These are phyloP conservation scores for Ceriops zippeliana DNA, from an alignment of 345 rosid genomes.

Conservation along the genomic window DNA sequence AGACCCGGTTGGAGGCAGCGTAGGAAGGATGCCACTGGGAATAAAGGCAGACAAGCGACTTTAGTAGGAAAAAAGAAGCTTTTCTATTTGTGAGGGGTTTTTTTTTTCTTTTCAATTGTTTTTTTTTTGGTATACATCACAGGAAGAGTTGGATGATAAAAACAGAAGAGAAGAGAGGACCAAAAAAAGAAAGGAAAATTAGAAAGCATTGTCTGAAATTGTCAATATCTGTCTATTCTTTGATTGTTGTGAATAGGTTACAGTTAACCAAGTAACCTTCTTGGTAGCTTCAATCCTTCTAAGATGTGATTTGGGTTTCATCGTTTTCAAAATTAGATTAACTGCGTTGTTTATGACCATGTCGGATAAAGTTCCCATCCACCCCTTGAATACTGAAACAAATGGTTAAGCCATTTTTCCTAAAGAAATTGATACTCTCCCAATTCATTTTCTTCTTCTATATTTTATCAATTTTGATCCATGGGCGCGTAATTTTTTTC, in stretches of 20 bases:
- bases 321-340: too few species aligned
- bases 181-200: not conserved
- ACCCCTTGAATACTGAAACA: too few species aligned
- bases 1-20: constrained; percentile 49
- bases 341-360: too few species aligned
- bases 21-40: constrained; percentile 54
- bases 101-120: not conserved
- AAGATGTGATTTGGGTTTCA: too few species aligned
- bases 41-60: constrained; percentile 27
- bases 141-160: not conserved
- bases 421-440: too few species aligned
- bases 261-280: constrained; percentile 12
- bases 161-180: not conserved
- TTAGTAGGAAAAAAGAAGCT: constrained; percentile 11
- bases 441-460: too few species aligned
- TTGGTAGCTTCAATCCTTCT: constrained; percentile 8
- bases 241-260: constrained; percentile 25
- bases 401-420: too few species aligned
- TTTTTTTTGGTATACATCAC: not conserved
- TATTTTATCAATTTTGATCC: too few species aligned
- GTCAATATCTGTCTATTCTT: constrained; percentile 22
- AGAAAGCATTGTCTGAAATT: constrained; percentile 15
- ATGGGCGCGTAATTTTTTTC: too few species aligned
- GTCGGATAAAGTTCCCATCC: too few species aligned
- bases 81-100: too few species aligned